Base-by-base conservation (phyloP, 257 asterid genomes). In the Scutellaria baicalensis region DNA sequence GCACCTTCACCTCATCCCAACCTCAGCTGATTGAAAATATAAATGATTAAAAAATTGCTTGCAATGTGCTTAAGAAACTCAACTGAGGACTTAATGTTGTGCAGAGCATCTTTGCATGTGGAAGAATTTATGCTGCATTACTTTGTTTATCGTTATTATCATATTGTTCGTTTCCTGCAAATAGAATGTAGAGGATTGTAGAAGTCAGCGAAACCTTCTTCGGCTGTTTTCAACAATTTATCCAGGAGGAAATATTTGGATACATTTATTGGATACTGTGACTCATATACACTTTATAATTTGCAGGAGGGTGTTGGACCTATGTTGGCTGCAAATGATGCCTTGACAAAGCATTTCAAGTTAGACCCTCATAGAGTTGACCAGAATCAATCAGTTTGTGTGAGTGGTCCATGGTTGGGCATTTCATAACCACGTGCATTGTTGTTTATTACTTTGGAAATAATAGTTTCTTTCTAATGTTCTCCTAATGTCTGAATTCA, bases 281-380 rank as follows among this genome's bases (percentile, higher is more conserved):
- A 27, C 51, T 73, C 35, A 27, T 74, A 20, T 54, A 16, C 48
- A 9, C 36, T 21, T 31, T 56, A 21, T 23, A 48, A 51, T 66
- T 76, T 71, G 69, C 79, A 81, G 82, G 86, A 76, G 63, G 52
- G 71, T 35, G 77, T 39, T 33, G 80, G 84, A 55, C 71, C 84
- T 13, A 49, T 76, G 47, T 59, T 73, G 77, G 7, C 76, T 54
- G 36, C 78, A 6, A 79, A 36, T 8, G 84, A 70, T 61, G 69
- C 66, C 51, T 59, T 73, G 51, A 9, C 63, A 44, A 82, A 82
- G 79, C 82, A 77, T 63, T 59, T 77, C 76, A 82, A 79, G 84
- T 66, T 74, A 73, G 84, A 76, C 27, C 72, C 79, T 14, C 74
- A 55, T 45, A 55, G 73, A 59, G 74, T 70, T 50, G 78, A 78